These are phyloP conservation scores for Eruca vesicaria DNA, from an alignment of 441 rosid species.

Conservation along the genomic window DNA sequence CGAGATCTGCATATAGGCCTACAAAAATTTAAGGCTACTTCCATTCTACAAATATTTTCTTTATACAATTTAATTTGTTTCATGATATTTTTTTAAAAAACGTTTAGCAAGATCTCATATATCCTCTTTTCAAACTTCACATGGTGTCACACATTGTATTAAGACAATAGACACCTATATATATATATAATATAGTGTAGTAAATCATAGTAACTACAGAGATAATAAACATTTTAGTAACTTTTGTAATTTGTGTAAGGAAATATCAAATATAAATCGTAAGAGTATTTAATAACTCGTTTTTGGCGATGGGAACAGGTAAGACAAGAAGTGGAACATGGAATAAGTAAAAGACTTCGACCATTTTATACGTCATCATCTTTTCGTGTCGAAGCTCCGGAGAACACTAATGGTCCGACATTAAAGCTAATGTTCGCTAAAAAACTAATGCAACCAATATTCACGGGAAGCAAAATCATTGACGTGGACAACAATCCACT, in stretches of 20 bases:
- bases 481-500: conserved; percentile 46
- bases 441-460: conserved; percentile 52
- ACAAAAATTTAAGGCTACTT: neutral
- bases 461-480: conserved; percentile 70
- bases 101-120: neutral
- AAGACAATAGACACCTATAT: neutral
- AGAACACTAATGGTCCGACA: conserved; percentile 33
- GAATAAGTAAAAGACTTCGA: conserved; percentile 37
- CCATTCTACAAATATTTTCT: neutral
- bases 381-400: conserved; percentile 51
- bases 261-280: neutral
- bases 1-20: neutral
- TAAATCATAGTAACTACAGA: neutral
- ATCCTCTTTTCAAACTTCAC: neutral
- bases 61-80: neutral
- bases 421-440: conserved; percentile 49
- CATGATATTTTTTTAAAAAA: neutral
- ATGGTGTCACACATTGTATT: neutral
- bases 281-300: neutral
- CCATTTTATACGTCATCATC: conserved; percentile 45
- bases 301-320: conserved; percentile 42
- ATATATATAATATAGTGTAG: neutral
- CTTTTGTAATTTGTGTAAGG: neutral
- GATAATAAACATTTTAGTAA: neutral
- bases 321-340: conserved; percentile 60